Base-by-base conservation (phyloP, 2,329 filamentous ascomycete genomes). In the Aspergillus neoniger region DNA sequence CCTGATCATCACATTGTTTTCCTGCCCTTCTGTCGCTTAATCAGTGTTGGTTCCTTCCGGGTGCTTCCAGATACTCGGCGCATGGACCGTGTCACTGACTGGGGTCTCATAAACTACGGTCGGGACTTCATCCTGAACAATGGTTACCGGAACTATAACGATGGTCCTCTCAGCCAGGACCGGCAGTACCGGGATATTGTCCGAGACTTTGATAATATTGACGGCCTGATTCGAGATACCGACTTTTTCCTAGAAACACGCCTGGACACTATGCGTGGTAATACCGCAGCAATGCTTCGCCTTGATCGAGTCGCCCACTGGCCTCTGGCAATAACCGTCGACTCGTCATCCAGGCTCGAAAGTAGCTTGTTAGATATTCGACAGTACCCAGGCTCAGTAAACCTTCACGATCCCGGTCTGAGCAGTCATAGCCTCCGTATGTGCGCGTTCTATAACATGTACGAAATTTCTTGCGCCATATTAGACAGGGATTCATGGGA, bases 1-100 rank as follows among this genome's bases (percentile, higher is more conserved):
- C 57, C 57, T 2, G 57, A 55, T 17, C 50, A 59, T n/a, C 28
- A 55, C 21, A 43, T 59, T 4, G 43, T 50, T 7, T 59, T 59
- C 30, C 15, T 39, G 5, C 41, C 50, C 8, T 50, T 59, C 21
- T 59, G 57, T 17, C 17, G 7, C 5, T 28, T 59, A 50, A 23
- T 2, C 12, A 55, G 50, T 4, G 41, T 55, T 4, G 14, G 23
- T 3, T 15, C 8, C 28, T 39, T 59, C 4, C 19, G 14, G 9
- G n/a, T 59, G 9, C 1, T 30, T 7, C 19, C 57, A 12, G 38
- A 54, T 19, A 38, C 57, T 9, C 43, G 28, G 8, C 19, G 43
- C n/a, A 36, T 59, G 14, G 57, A 47, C 17, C 19, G 43, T 0
- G 25, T 19, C 2, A 23, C 51, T 2, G 41, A 55, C 15, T 59